These are phyloP conservation scores for Trichoderma breve DNA, from an alignment of 2,329 filamentous ascomycete genomes.

Conservation along the genomic window DNA sequence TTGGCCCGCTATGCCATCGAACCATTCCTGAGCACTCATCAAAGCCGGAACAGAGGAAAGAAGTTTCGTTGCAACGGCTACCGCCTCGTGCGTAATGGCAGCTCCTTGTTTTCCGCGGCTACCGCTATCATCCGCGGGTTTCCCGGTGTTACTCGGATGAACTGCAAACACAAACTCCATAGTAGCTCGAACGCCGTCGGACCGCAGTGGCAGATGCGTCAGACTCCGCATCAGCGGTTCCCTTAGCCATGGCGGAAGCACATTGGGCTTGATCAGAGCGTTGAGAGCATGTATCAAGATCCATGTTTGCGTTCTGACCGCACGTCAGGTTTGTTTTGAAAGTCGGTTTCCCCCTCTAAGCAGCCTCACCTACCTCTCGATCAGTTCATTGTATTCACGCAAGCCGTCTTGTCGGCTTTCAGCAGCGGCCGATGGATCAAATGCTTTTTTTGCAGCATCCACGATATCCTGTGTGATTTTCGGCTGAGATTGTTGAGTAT, in stretches of 20 bases:
- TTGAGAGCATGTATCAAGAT: constrained; percentile 61
- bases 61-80: constrained; percentile 61
- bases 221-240: constrained; percentile 55
- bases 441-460: constrained; percentile 47
- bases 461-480: constrained; percentile 37
- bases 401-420: constrained; percentile 36
- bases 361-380: constrained; percentile 45
- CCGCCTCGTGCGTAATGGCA: constrained; percentile 65
- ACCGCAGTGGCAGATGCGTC: constrained; percentile 59
- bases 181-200: constrained; percentile 63
- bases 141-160: constrained; percentile 53
- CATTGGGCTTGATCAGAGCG: constrained; percentile 59
- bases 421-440: constrained; percentile 42
- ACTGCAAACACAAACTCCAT: constrained; percentile 71
- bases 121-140: constrained; percentile 40
- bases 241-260: constrained; percentile 60
- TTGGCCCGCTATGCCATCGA: constrained; percentile 58
- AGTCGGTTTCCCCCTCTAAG: not conserved
- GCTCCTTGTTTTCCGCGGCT: constrained; percentile 55
- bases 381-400: constrained; percentile 45
- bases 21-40: constrained; percentile 58
- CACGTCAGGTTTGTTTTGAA: constrained; percentile 1
- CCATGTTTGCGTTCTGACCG: constrained; percentile 41
- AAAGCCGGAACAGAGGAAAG: constrained; percentile 58
- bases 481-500: constrained; percentile 24